phyloP scores from a whole-genome alignment of 1,284 basidiomycete species.

The Trichosporon asahii region DNA sequence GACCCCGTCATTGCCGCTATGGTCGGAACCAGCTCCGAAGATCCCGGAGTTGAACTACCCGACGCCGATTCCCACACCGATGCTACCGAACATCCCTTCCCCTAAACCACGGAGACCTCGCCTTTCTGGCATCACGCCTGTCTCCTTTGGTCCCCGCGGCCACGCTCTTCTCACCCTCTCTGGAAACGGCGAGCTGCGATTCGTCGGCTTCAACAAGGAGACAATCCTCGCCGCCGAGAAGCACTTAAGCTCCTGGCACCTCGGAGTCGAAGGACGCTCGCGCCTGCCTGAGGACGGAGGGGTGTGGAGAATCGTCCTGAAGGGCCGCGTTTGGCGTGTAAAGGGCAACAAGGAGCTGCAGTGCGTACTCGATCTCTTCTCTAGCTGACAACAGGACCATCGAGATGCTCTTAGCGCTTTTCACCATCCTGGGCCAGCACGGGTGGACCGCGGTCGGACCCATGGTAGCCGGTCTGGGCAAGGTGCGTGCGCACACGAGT shows the following conservation, averaged over 20 bases:
- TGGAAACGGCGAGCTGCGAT: slow-evolving; percentile 27
- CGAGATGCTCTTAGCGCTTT: slow-evolving; percentile 36
- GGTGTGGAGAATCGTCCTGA: slow-evolving; percentile 36
- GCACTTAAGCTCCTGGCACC: slow-evolving; percentile 30
- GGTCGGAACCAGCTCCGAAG: slow-evolving; percentile 38
- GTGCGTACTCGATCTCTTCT: slow-evolving; percentile 28
- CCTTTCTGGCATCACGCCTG: neutral
- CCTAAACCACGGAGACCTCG: neutral
- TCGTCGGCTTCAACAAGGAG: slow-evolving; percentile 34
- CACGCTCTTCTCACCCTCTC: slow-evolving; percentile 39
- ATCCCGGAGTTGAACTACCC: slow-evolving; percentile 24
- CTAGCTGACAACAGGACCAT: slow-evolving; percentile 30
- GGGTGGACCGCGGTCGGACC: slow-evolving; percentile 37
- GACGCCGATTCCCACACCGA: slow-evolving; percentile 13
- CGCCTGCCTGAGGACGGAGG: slow-evolving; percentile 20
- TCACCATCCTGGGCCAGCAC: slow-evolving; percentile 36
- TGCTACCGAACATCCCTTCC: neutral
- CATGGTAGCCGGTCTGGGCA: slow-evolving; percentile 33
- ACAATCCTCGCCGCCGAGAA: slow-evolving; percentile 30
- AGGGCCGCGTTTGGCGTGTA: slow-evolving; percentile 40
- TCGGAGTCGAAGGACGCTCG: slow-evolving; percentile 28
- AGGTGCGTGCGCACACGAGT: slow-evolving; percentile 24
- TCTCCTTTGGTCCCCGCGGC: slow-evolving; percentile 9
- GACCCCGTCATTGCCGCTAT: slow-evolving; percentile 33
- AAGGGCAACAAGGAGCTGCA: slow-evolving; percentile 44